Evolutionary conservation across 2,329 filamentous ascomycete genomes (phyloP), one percentile per base, ranked within the genome.

Genomic region (Ophiosphaerella narmari): DNA sequence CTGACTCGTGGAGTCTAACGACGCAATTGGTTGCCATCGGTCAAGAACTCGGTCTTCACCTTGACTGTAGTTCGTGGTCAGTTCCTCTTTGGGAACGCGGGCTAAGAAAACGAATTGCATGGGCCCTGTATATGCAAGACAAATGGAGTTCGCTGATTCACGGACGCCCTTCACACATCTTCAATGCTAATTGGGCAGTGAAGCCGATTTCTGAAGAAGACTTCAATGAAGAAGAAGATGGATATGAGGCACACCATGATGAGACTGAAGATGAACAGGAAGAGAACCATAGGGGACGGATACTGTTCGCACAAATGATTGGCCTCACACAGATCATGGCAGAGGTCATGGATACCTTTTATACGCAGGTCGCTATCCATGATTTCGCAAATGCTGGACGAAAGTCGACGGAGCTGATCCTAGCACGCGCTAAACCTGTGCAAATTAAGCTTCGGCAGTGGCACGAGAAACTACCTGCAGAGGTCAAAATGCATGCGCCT

Each of bases 91-190:
- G 91, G 91, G 91, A 96, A 72, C 88, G 89, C 61, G 89, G 90
- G 0, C 73, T 96, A 50, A 82, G 92, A 53, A 94, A 93, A 70
- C 84, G 92, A 41, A 82, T 96, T 36, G 91, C 90, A 1, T 96
- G 92, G 91, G 91, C 90, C 2, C 74, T 96, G 43, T 96, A 94
- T 70, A 93, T 95, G 87, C 91, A 96, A 74, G 92, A 97, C 74
- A 95, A 90, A 72, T 96, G 91, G 91, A 90, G 89, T 13, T 87
- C 91, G 2, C 78, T 96, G 16, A 86, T 94, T 21, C 89, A 95
- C 65, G 91, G 91, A 8, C 86, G 91, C 9, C 91, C 91, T 1
- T 94, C 90, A 4, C 91, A 95, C 59, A 85, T 87, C 48, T 82
- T 83, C 55, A 73, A 79, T 14, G 77, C 80, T 16, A 85, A 95